Base-by-base conservation (phyloP, 371 early-diverging fungal species). In the Entomophthora muscae region DNA sequence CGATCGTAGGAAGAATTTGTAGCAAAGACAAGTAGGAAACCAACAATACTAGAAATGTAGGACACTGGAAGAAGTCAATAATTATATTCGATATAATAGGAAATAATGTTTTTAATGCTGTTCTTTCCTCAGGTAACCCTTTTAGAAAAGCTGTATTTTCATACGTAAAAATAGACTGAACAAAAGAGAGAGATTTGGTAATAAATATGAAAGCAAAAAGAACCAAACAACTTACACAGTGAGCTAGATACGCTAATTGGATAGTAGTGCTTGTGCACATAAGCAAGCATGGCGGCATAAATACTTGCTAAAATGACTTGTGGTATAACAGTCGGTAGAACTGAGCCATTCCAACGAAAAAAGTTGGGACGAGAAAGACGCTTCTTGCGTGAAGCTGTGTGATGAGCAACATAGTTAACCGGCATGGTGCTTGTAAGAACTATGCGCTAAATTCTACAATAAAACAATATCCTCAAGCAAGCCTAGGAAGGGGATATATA, bases 1-100 rank as follows among this genome's bases (percentile, higher is more conserved):
- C 89, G 74, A 29, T 84, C 85, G 69, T 89, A 89, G 0, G 85
- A 78, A 1, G 86, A 83, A 70, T 88, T 87, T 66, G 85, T 88
- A 61, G 88, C 76, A 71, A 89, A 89, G 42, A 83, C 85, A 52
- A 87, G 73, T 28, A 86, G 73, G 64, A 85, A 65, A 71, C 82
- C 84, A 2, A 88, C 74, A 2, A 83, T 83, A 23, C 53, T 32
- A 3, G 63, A 53, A 21, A 63, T 21, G 23, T 28, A 23, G 2
- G 63, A 53, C 2, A 63, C 63, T 63, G 28, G 21, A 30, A 55
- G 21, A 22, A 32, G 24, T 5, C 13, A 61, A 2, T 28, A 61
- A 61, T n/a, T n/a, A n/a, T n/a, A n/a, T n/a, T n/a, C n/a, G n/a
- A n/a, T n/a, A n/a, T n/a, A n/a, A n/a, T n/a, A n/a, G n/a, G n/a